Evolutionary conservation across 352 stramenopile genomes (phyloP), one percentile per base, ranked within the genome.

Genomic region (Elongisporangium anandrum): DNA sequence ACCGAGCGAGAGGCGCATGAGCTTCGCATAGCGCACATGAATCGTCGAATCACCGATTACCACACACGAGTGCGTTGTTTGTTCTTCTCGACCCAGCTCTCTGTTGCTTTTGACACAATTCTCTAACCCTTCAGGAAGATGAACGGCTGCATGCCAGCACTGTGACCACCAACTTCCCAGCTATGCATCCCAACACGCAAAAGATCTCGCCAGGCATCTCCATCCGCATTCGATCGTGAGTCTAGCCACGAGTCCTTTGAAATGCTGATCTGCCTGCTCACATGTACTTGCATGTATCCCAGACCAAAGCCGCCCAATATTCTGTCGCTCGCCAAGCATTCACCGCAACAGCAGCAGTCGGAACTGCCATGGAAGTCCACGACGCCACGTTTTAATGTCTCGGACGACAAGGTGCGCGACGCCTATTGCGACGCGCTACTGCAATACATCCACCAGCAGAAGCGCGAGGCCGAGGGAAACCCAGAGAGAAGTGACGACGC

Each of bases 31-130:
- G 70, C 81, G n/a, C 70, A 93, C 56, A 90, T 93, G 79, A 92
- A 91, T 56, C 79, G 81, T 12, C 79, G 83, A n/a, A 92, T 93
- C 64, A 77, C 69, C 15, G 79, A 93, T 16, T 90, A 92, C 61
- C 79, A 91, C 66, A 75, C 76, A 58, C 77, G 83, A 59, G 84
- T 88, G 64, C 49, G 65, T 57, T 45, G 13, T 2, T 17, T n/a
- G n/a, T n/a, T n/a, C n/a, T n/a, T n/a, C n/a, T n/a, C n/a, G n/a
- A n/a, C n/a, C n/a, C n/a, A n/a, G n/a, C n/a, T n/a, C n/a, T n/a
- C n/a, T n/a, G n/a, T n/a, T n/a, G n/a, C n/a, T n/a, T n/a, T n/a
- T n/a, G n/a, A n/a, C n/a, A n/a, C n/a, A n/a, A 23, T 41, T 34
- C 3, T 34, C 12, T 47, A 17, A 13, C 12, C 17, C 19, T 21